Evolutionary conservation across 2,329 filamentous ascomycete genomes (phyloP), one percentile per base, ranked within the genome.

Genomic region (Alternaria brassicicola): DNA sequence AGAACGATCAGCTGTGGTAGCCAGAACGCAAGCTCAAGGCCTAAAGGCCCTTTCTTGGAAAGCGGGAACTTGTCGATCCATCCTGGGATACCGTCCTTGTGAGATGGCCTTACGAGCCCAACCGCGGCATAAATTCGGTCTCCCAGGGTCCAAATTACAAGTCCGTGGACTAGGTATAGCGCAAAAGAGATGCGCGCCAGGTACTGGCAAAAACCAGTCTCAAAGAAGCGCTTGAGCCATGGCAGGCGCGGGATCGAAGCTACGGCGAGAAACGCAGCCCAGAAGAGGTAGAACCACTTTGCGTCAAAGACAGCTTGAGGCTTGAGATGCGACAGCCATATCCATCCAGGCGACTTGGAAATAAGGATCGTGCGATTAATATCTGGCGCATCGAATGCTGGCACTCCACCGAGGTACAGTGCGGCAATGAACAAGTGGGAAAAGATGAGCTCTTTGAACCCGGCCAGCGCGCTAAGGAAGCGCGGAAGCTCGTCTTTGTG

Each of bases 251-350:
- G 84, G 3, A 86, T 77, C 0, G 83, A 80, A 1, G 83, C 78
- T 0, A 91, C 82, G 0, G 88, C 70, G 51, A 88, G 80, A 23
- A 80, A 78, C 1, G 87, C 81, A 0, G 86, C 87, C 78, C 82
- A 85, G 70, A 88, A 88, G 3, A 89, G 80, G 69, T 83, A 89
- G 75, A 89, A 89, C 86, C 86, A 89, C 73, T 89, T 89, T 69
- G 82, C 83, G 69, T 89, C 86, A 64, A 81, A 88, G 10, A 88
- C 84, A 1, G 87, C 87, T 68, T 89, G 86, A 0, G 88, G 86
- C 59, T 88, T 89, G 55, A 90, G 78, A 57, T 81, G 82, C 0
- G 86, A 86, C 13, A 88, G 75, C 62, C 81, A 86, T 61, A 83
- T 81, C 86, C 87, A 89, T 2, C 88, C 87, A 0, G 85, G 82